Conservation (phyloP, 108 stramenopile species). For the Pseudonitzschia pungens region DNA sequence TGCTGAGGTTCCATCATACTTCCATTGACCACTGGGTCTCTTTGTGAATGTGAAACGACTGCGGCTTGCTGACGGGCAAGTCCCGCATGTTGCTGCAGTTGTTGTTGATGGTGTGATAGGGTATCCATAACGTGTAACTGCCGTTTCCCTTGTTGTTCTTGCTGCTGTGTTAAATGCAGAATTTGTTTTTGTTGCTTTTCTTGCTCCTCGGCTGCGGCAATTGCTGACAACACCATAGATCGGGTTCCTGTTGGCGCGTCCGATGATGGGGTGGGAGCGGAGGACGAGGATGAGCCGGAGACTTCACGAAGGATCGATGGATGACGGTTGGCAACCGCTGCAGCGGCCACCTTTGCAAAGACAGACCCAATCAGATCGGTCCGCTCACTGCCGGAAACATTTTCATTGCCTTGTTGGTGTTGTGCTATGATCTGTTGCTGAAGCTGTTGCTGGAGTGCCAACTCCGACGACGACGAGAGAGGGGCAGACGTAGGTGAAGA, state of each 20-base stretch:
- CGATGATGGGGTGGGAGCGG: not conserved
- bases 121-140: not conserved
- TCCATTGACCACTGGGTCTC: no score
- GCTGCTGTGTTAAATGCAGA: not conserved
- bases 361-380: conserved; percentile 19
- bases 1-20: not conserved
- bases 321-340: not conserved
- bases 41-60: no score
- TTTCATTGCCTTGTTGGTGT: not conserved
- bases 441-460: not conserved
- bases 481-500: not conserved
- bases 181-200: not conserved
- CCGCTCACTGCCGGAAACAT: not conserved
- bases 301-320: not conserved
- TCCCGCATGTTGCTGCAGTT: not conserved
- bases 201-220: conserved; percentile 5
- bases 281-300: no score
- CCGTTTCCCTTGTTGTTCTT: not conserved
- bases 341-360: conserved; percentile 12
- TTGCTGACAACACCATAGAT: conserved; percentile 6
- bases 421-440: not conserved
- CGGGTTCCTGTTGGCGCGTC: not conserved
- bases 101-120: not conserved
- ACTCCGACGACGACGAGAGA: not conserved
- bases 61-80: not conserved